Evolutionary conservation across 2,329 filamentous ascomycete species (phyloP).

Genomic region (Lasiodiplodia hormozganensis): DNA sequence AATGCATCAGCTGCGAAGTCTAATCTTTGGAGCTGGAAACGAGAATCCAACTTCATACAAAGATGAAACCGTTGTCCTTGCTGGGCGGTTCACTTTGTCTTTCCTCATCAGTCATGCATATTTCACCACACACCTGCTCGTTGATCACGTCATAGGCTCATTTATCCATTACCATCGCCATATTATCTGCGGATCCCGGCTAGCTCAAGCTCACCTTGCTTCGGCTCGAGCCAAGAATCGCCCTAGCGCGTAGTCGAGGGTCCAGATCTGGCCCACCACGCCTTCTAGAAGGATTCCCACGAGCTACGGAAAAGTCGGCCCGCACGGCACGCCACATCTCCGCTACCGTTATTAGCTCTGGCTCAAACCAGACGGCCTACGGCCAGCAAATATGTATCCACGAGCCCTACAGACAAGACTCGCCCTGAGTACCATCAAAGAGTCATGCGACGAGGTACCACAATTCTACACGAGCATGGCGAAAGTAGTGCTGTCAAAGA

Average conservation of each 20-base stretch:
- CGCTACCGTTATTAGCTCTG: neutral
- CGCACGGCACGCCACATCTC: conserved; percentile 1
- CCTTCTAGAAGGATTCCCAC: neutral
- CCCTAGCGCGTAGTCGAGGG: neutral
- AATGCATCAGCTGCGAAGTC: neutral
- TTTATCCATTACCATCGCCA: neutral
- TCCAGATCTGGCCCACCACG: neutral
- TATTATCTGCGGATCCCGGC: neutral
- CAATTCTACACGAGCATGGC: too few relatives aligned
- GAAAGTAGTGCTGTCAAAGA: too few relatives aligned
- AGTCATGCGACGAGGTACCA: too few relatives aligned
- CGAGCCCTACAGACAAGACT: neutral
- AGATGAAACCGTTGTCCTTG: neutral
- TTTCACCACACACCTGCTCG: neutral
- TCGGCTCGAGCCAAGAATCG: neutral
- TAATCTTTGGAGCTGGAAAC: neutral
- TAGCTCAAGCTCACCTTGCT: neutral
- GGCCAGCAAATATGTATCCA: neutral
- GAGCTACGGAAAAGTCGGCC: neutral
- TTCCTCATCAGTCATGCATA: neutral
- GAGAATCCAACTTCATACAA: neutral
- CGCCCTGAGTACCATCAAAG: too few relatives aligned
- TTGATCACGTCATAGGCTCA: neutral
- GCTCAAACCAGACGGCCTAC: neutral
- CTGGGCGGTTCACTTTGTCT: neutral